These are phyloP conservation scores for Zangia roseola DNA, from an alignment of 768 basidiomycete genomes.

Conservation along the genomic window DNA sequence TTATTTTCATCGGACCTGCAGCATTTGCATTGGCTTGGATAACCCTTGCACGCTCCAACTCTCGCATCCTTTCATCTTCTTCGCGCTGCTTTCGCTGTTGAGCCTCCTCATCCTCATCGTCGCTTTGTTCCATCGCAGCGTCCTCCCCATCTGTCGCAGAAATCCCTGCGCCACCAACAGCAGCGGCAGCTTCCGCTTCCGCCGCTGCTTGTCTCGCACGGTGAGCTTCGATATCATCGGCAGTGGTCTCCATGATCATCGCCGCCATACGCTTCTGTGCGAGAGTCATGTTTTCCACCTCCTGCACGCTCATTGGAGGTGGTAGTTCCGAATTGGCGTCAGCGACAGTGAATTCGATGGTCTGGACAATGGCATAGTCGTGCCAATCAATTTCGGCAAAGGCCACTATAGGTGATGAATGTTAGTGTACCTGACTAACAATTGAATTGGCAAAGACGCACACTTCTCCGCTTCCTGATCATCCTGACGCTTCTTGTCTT, in stretches of 20 bases:
- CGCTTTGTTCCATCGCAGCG: conserved; percentile 77
- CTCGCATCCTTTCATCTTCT: conserved; percentile 68
- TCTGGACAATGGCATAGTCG: conserved; percentile 97
- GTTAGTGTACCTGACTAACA: conserved; percentile 1
- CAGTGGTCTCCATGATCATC: conserved; percentile 96
- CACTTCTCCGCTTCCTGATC: conserved; percentile 91
- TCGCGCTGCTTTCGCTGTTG: conserved; percentile 56
- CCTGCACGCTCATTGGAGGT: conserved; percentile 93
- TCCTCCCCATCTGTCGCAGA: conserved; percentile 49
- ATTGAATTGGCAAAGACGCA: conserved; percentile 36
- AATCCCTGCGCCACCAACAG: conserved; percentile 63
- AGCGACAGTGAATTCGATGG: conserved; percentile 93
- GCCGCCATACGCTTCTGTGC: conserved; percentile 98
- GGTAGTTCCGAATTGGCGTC: conserved; percentile 91
- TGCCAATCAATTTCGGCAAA: conserved; percentile 99
- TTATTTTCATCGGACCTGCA: conserved; percentile 86
- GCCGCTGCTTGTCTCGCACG: conserved; percentile 81
- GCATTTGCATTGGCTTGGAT: conserved; percentile 79
- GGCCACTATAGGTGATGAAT: conserved; percentile 53
- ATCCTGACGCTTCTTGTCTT: conserved; percentile 82
- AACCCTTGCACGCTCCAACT: conserved; percentile 74
- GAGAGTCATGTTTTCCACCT: conserved; percentile 94
- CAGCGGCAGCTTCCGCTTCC: conserved; percentile 79
- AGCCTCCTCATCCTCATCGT: conserved; percentile 74
- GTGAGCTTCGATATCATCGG: conserved; percentile 81